Evolutionary conservation across 192 early-diverging fungal genomes (phyloP).

Genomic region (Dimargaris cristalligena): DNA sequence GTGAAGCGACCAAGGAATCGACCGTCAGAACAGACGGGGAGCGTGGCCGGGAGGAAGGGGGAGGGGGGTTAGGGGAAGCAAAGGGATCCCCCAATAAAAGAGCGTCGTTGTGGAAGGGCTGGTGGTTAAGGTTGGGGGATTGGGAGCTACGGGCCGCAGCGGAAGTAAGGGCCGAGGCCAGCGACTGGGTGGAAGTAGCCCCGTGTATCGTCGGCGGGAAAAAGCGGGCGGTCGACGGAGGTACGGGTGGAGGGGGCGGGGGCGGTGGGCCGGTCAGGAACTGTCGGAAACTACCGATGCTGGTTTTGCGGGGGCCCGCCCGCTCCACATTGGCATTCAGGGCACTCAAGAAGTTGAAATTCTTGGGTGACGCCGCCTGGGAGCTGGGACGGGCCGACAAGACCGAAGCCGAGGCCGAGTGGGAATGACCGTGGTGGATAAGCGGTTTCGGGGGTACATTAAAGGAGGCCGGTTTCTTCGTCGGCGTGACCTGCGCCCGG

Average conservation of each 20-base stretch:
- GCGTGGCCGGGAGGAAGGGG: not conserved
- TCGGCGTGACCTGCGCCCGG: not conserved
- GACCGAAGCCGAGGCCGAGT: not conserved
- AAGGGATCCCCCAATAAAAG: not conserved
- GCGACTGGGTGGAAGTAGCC: not conserved
- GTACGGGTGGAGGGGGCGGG: not conserved
- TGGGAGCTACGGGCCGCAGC: not conserved
- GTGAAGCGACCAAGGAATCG: not conserved
- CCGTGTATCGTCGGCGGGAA: not conserved
- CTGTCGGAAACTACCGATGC: not conserved
- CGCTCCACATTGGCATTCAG: not conserved
- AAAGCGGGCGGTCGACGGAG: not conserved
- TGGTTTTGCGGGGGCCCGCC: not conserved
- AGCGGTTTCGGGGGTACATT: too few relatives aligned
- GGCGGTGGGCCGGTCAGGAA: not conserved
- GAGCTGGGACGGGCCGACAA: too few relatives aligned
- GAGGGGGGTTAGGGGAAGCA: not conserved
- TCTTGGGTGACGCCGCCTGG: not conserved
- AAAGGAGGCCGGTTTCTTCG: not conserved
- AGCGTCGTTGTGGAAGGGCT: not conserved
- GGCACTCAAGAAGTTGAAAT: not conserved
- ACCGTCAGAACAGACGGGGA: not conserved
- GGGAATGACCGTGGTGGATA: not conserved
- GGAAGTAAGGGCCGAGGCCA: not conserved
- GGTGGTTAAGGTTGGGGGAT: not conserved